A percentile compares a stretch with the other conserved stretches of the same genome.
Conservation (phyloP, 345 rosid species). For the Angophora floribunda region DNA sequence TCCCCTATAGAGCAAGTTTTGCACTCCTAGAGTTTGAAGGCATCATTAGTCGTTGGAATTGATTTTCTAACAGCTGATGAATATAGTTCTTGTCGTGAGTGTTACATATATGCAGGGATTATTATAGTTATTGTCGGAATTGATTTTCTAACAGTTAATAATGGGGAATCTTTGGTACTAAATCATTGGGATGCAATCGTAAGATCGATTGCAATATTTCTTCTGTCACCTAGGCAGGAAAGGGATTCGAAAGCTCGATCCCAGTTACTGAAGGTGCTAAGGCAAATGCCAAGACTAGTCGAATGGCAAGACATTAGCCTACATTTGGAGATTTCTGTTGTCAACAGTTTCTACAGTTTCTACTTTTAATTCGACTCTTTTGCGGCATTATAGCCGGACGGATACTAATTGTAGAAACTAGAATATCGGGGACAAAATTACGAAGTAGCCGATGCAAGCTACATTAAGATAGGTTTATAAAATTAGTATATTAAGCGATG, state of each 20-base stretch:
- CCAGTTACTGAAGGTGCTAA: background rate
- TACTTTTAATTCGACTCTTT: background rate
- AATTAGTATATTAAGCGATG: background rate
- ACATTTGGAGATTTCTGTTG: background rate
- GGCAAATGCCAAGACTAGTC: background rate
- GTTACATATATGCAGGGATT: background rate
- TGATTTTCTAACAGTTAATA: background rate
- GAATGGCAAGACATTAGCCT: background rate
- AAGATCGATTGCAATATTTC: background rate
- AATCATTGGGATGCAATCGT: background rate
- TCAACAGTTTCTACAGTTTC: background rate
- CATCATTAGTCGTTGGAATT: background rate
- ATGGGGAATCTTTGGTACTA: background rate
- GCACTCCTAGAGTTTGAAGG: background rate
- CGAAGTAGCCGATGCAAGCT: background rate
- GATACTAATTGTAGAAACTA: background rate
- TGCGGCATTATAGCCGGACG: background rate
- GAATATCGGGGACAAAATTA: background rate
- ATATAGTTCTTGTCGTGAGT: background rate
- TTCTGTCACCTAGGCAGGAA: background rate
- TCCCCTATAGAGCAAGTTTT: background rate
- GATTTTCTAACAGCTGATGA: background rate
- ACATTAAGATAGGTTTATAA: background rate
- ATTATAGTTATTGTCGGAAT: background rate
- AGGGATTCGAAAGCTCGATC: background rate